Evolutionary conservation across 2,329 filamentous ascomycete species (phyloP).

Genomic region (Chrysoporthe cubensis): DNA sequence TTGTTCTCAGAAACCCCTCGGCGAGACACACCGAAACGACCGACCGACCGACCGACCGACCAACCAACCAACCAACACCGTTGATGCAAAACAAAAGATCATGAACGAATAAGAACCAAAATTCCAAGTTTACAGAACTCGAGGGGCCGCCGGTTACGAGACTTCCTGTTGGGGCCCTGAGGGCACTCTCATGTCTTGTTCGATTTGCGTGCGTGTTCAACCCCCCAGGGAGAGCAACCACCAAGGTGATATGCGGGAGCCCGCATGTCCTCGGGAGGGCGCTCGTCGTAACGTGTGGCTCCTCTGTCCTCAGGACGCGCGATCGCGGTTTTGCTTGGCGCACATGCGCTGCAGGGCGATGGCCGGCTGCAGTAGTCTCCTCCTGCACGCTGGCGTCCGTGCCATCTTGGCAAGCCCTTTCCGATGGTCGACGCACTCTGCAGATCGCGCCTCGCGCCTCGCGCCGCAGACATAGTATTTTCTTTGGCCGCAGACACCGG

Average conservation of each 20-base stretch:
- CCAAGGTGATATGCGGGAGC: not conserved
- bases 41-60: not conserved
- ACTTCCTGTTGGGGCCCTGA: not conserved
- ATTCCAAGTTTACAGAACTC: not conserved
- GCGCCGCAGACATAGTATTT: not conserved
- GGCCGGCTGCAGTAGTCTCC: not conserved
- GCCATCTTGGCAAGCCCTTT: not conserved
- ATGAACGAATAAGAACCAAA: not conserved
- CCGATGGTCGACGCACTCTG: not conserved
- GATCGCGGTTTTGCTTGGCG: not conserved
- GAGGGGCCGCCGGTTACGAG: not conserved
- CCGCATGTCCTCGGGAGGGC: not conserved
- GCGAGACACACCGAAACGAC: no score
- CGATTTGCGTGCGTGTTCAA: not conserved
- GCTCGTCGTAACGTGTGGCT: not conserved
- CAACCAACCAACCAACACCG: not conserved
- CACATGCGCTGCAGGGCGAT: not conserved
- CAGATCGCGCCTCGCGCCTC: not conserved
- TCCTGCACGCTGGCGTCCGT: not conserved
- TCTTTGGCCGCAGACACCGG: no score
- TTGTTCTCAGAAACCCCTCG: no score
- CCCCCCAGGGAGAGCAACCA: not conserved
- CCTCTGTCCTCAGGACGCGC: not conserved
- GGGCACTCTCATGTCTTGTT: not conserved
- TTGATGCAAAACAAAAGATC: slow-evolving; percentile 2